Base-by-base conservation (phyloP, 106 monocot genomes). In the Platanthera zijinensis region DNA sequence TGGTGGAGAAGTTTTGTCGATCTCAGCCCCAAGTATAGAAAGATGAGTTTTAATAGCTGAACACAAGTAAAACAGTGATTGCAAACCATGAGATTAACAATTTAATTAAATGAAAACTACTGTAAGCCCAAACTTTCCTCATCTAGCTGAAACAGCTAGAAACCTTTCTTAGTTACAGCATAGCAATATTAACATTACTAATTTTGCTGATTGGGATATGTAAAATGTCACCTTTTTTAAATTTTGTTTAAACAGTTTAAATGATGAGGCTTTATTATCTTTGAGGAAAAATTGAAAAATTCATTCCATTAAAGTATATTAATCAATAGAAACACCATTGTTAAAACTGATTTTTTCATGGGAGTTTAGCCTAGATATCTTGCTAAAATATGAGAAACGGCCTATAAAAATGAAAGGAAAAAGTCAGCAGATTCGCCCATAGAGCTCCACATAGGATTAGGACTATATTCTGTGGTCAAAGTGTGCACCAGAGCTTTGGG, bases 1-100 rank as follows among this genome's bases (percentile, higher is more conserved):
- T 73, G 88, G 87, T 63, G 88, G 91, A 72, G 88, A 80, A 6
- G 47, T 80, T 0, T 74, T 10, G 78, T 91, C 87, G 57, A 84
- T 76, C 73, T 88, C 88, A 68, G 88, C 91, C 74, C 82, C 91
- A 67, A 91, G 88, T 13, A 91, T 50, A 54, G 82, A 80, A 48
- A 88, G 75, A 13, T 70, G 79, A 15, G 72, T 13, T 69, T 86
- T 86, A 54, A 78, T 78, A 67, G 80, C 91, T 91, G 75, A 77
- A 71, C 75, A 67, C 21, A 74, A 64, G 50, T 17, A 71, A 85
- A 71, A 51, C 12, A 71, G 19, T 4, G 15, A 72, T 72, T 50
- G 10, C 46, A 0, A 56, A 66, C 15, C 71, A 30, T 51, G 47
- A 30, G 13, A 73, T 14, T 48, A 18, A 17, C 30, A 66, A 39